A percentile compares a stretch with the other conserved stretches of the same genome.
Evolutionary conservation across 177 flowering plant species (phyloP).

Genomic region (Vitis hybrid): DNA sequence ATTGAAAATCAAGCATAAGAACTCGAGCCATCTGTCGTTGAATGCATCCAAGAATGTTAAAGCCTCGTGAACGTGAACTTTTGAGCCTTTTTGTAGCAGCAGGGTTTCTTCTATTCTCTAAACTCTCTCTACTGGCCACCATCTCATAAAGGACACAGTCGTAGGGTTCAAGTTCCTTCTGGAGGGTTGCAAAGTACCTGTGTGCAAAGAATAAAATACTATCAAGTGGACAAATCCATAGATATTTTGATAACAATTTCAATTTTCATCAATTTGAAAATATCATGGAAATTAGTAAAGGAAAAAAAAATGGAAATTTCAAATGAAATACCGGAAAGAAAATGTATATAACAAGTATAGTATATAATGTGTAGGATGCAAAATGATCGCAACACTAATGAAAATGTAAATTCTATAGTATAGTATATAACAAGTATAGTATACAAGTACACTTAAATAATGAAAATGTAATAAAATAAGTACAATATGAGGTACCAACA

Average conservation of each 20-base stretch:
- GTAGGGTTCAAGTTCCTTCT: constrained; percentile 76
- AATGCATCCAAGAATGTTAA: constrained; percentile 79
- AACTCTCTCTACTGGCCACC: constrained; percentile 90
- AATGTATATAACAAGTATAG: too few species aligned
- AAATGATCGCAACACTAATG: too few species aligned
- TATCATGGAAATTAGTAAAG: background rate
- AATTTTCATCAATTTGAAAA: too few species aligned
- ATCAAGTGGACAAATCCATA: background rate
- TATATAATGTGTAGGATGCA: too few species aligned
- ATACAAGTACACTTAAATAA: too few species aligned
- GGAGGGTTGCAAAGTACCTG: constrained; percentile 81
- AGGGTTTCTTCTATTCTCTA: constrained; percentile 62
- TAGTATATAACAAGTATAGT: too few species aligned
- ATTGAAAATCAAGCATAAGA: constrained; percentile 82
- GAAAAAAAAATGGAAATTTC: background rate
- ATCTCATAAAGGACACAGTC: constrained; percentile 97
- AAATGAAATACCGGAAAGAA: too few species aligned
- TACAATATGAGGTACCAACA: too few species aligned
- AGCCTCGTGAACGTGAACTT: constrained; percentile 63
- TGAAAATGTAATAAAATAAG: too few species aligned
- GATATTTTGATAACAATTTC: background rate
- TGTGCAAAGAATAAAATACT: constrained; percentile 2
- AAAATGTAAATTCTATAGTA: too few species aligned
- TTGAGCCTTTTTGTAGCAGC: constrained; percentile 43
- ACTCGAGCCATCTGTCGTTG: constrained; percentile 86